Conservation (phyloP, 1,139 yeast species). For the Fermentozyma sake region DNA sequence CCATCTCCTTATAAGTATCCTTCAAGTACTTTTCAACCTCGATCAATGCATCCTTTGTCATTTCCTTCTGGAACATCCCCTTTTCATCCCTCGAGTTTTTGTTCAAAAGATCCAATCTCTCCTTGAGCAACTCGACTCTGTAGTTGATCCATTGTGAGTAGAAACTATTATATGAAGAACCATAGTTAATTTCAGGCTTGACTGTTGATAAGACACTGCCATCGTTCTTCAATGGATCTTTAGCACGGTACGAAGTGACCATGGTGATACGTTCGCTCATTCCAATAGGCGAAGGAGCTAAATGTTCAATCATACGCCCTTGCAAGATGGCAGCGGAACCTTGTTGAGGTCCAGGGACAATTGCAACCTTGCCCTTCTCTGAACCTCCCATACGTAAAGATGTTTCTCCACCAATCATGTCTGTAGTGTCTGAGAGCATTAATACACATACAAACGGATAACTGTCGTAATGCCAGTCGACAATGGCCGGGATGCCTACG, state of each 20-base stretch:
- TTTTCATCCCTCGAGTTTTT: slow-evolving; percentile 19
- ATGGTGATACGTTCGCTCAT: slow-evolving; percentile 49
- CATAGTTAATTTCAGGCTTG: slow-evolving; percentile 35
- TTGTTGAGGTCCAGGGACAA: slow-evolving; percentile 48
- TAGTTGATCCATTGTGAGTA: slow-evolving; percentile 35
- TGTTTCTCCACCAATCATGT: slow-evolving; percentile 61
- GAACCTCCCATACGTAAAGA: slow-evolving; percentile 42
- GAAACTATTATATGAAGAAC: slow-evolving; percentile 29
- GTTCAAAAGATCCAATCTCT: slow-evolving; percentile 21
- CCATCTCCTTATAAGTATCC: slow-evolving; percentile 47
- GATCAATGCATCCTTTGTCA: slow-evolving; percentile 30
- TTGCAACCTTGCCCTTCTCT: slow-evolving; percentile 24
- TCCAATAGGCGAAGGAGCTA: slow-evolving; percentile 54
- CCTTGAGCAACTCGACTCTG: slow-evolving; percentile 26
- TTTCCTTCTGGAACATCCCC: slow-evolving; percentile 37
- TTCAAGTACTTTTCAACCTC: slow-evolving; percentile 35
- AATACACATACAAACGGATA: slow-evolving; percentile 62
- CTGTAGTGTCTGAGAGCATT: slow-evolving; percentile 52
- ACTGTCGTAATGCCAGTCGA: slow-evolving; percentile 57
- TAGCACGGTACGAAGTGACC: slow-evolving; percentile 39
- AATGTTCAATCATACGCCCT: slow-evolving; percentile 50
- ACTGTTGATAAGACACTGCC: slow-evolving; percentile 30
- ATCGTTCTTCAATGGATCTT: slow-evolving; percentile 22
- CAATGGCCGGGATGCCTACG: slow-evolving; percentile 45
- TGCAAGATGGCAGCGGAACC: slow-evolving; percentile 56